Evolutionary conservation across 768 basidiomycete species (phyloP), one percentile per base, ranked within the genome.

Genomic region (Psilocybe azurescens): DNA sequence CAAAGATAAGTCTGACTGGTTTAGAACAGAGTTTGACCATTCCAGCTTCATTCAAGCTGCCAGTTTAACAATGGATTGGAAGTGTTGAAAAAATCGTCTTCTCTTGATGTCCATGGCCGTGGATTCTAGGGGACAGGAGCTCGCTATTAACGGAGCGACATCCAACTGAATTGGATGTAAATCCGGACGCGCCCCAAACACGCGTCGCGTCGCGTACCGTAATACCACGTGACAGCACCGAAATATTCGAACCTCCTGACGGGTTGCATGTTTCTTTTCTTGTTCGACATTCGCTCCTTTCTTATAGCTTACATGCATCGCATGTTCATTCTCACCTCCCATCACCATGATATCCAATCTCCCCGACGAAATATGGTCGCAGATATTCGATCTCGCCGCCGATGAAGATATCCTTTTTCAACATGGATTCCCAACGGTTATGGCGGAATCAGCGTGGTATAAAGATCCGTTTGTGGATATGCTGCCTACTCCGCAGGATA

Each of bases 351-450:
- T 56, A 47, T 46, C 61, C 13, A 77, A 81, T 49, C 79, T 93
- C 2, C 91, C 91, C 3, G 82, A 84, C 7, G 91, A 93, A 76
- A 77, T 93, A 2, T 88, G 86, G 85, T 80, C 82, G 1, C 78
- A 85, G 50, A 89, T 93, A 6, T 92, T 93, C 68, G 83, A 88
- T 67, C 78, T 89, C 28, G 89, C 90, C 1, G 83, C 87, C 5
- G 87, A 89, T 55, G 89, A 91, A 67, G 87, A 89, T 65, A 77
- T 84, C n/a, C 80, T 91, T 36, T 86, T 89, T 64, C 83, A 85
- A 65, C 81, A 82, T 54, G 82, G 81, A 0, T 72, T 90, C 8
- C 89, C 88, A 6, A 88, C 85, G 0, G 77, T 79, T 54, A 82
- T 90, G 81, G 82, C 86, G 10, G 82, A 83, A 64, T 86, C 86